Evolutionary conservation across 2,329 filamentous ascomycete species (phyloP).

Genomic region (Neoascochyta sp.): DNA sequence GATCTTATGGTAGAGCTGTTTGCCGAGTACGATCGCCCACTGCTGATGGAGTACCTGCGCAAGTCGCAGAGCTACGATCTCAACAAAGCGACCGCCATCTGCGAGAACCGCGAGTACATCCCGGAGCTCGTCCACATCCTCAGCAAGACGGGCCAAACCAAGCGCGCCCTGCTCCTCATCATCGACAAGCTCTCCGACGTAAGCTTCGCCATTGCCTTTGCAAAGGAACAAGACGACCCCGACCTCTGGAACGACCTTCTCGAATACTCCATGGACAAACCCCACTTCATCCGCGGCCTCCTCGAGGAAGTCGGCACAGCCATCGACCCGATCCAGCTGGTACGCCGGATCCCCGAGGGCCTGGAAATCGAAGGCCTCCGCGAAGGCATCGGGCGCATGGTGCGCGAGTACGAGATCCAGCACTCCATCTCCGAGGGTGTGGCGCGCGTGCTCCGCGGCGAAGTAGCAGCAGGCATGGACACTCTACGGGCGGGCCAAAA

Average conservation of each 20-base stretch:
- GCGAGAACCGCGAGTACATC: conserved; percentile 75
- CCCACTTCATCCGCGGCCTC: conserved; percentile 84
- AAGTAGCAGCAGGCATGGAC: conserved; percentile 81
- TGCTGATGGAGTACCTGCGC: conserved; percentile 85
- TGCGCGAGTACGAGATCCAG: conserved; percentile 94
- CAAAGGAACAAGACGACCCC: conserved; percentile 85
- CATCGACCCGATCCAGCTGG: conserved; percentile 86
- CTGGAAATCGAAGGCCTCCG: conserved; percentile 87
- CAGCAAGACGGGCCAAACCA: conserved; percentile 91
- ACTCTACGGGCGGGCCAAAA: conserved; percentile 74
- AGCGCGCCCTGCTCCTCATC: conserved; percentile 85
- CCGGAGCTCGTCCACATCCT: conserved; percentile 94
- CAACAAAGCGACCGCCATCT: conserved; percentile 71
- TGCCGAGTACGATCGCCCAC: conserved; percentile 71
- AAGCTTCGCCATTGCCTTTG: conserved; percentile 87
- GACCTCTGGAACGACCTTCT: conserved; percentile 95
- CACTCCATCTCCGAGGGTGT: conserved; percentile 88
- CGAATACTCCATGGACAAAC: conserved; percentile 96
- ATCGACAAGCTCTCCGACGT: conserved; percentile 91
- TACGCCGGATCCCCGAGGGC: conserved; percentile 86
- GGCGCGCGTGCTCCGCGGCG: conserved; percentile 77
- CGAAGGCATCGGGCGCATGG: conserved; percentile 83
- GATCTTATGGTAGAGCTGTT: conserved; percentile 85
- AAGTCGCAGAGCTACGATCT: conserved; percentile 84
- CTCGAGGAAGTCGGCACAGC: conserved; percentile 91